Percentiles rank a stretch among this genome's conserved stretches.
These are phyloP conservation scores for Apiospora pterosperma DNA, from an alignment of 2,329 filamentous ascomycete species.

Conservation along the genomic window DNA sequence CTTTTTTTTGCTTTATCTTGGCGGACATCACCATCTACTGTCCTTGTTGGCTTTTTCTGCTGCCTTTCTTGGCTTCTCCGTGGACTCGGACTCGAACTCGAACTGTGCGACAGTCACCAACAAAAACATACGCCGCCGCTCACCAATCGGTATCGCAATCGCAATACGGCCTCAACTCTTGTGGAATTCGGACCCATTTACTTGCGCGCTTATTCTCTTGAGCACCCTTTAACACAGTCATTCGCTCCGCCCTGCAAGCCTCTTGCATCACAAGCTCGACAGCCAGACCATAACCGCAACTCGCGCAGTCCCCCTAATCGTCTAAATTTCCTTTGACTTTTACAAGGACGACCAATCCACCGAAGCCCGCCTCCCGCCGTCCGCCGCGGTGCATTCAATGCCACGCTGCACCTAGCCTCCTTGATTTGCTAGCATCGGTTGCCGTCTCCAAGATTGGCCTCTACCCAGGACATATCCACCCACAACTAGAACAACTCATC, in stretches of 20 bases:
- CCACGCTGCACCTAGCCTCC: neutral
- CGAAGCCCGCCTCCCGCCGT: neutral
- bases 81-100: neutral
- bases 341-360: neutral
- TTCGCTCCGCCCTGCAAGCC: neutral
- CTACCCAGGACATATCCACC: neutral
- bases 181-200: neutral
- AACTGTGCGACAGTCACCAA: neutral
- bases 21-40: neutral
- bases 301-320: neutral
- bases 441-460: neutral
- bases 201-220: neutral
- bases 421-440: neutral
- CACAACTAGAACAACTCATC: neutral
- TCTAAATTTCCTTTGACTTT: conserved; percentile 1
- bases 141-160: neutral
- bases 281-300: neutral
- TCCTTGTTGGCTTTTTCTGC: neutral
- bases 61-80: neutral
- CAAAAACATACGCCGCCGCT: neutral
- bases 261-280: neutral
- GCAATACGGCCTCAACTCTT: neutral
- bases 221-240: neutral
- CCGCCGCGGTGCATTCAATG: neutral
- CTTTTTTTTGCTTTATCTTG: too few relatives aligned